Evolutionary conservation across 331 rosid species (phyloP).

Genomic region (Pyracantha coccinea): DNA sequence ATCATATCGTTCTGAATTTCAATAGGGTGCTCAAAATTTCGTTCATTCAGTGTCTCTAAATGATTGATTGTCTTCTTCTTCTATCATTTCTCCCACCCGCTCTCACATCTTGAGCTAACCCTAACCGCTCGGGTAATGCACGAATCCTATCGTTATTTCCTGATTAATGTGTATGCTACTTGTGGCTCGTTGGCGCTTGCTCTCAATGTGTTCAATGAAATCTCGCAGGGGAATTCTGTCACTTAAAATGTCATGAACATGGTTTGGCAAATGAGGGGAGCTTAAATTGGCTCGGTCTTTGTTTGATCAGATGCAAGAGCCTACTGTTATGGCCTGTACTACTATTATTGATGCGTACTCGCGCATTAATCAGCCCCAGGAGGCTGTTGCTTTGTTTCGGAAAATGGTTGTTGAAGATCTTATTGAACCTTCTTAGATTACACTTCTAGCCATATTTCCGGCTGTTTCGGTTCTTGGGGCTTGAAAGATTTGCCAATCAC

Average conservation of each 20-base stretch:
- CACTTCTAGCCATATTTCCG: conserved; percentile 56
- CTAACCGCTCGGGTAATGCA: too few species aligned
- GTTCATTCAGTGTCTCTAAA: too few species aligned
- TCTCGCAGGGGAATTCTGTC: conserved; percentile 39
- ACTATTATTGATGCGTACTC: conserved; percentile 53
- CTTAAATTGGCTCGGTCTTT: conserved; percentile 41
- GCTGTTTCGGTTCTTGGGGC: conserved; percentile 53
- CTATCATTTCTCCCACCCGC: too few species aligned
- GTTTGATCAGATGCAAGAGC: conserved; percentile 45
- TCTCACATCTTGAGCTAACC: too few species aligned
- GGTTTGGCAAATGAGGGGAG: conserved; percentile 53
- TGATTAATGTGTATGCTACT: conserved; percentile 33
- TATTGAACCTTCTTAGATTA: conserved; percentile 46
- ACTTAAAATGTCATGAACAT: conserved; percentile 56
- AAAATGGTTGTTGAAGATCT: conserved; percentile 42
- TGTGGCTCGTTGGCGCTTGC: conserved; percentile 42
- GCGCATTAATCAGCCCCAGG: conserved; percentile 28
- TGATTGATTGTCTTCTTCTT: too few species aligned
- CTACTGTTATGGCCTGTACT: conserved; percentile 70
- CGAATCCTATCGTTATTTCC: background rate
- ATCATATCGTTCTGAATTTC: conserved; percentile 1
- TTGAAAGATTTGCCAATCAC: conserved; percentile 40
- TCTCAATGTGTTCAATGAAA: conserved; percentile 39
- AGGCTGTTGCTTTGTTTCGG: conserved; percentile 44
- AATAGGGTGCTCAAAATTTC: too few species aligned